Evolutionary conservation across 2,329 filamentous ascomycete species (phyloP), one percentile per base, ranked within the genome.

Genomic region (Hypoxylon sp.): DNA sequence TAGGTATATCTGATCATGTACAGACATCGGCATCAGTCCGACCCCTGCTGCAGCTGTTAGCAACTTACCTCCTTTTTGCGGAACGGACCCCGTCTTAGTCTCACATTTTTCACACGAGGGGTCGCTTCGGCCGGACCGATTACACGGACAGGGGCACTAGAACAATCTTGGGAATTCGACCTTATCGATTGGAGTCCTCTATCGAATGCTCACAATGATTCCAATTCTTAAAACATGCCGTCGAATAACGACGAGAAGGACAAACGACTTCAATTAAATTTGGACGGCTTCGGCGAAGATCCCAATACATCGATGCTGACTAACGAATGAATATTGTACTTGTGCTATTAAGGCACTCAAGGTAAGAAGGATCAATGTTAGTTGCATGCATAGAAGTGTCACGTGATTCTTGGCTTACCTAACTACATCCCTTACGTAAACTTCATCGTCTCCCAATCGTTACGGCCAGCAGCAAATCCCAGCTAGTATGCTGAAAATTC

Each of bases 121-220:
- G 48, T 62, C 59, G 60, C 57, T 39, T 60, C 42, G 63, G 57
- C 69, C 69, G 69, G 69, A 24, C 69, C 69, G 69, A 70, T 71
- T 71, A 66, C 61, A 52, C 31, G 35, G 58, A 65, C 59, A 58
- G 60, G 22, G 47, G 42, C 26, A 62, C 33, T 37, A 22, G 37
- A 50, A 50, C 44, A 47, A 24, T 17, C 29, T 42, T 17, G 13
- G 46, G 4, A 22, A 37, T 58, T 26, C 29, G 22, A 17, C 33
- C 54, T 58, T 58, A 58, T 58, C 54, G 54, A 58, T 58, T 58
- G 39, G 31, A 19, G 17, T 44, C 39, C 17, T 44, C 39, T 0
- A 44, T 17, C 2, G 35, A 39, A 6, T 39, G 35, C 14, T 39
- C 39, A n/a, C 14, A 3, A 42, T 33, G 22, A 33, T 6, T 35